A percentile compares a stretch with the other conserved stretches of the same genome.
These are phyloP conservation scores for Monotropa hypopitys DNA, from an alignment of 179 eudicot species.

Conservation along the genomic window DNA sequence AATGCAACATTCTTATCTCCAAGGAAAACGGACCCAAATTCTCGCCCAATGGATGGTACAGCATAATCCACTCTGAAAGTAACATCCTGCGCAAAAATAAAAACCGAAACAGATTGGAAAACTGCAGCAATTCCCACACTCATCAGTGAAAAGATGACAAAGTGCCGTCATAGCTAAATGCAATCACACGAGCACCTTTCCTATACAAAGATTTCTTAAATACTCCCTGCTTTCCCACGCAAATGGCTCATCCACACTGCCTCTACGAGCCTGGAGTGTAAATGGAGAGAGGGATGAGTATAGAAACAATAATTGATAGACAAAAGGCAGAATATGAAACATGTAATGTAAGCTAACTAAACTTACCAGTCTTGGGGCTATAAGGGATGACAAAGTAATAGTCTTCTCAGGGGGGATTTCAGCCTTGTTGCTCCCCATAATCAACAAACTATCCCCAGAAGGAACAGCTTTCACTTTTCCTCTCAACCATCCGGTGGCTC, in stretches of 20 bases:
- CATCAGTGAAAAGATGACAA: not conserved
- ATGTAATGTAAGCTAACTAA: not conserved
- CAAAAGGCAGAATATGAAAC: not conserved
- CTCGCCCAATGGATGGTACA: constrained; percentile 60
- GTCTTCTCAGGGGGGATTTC: constrained; percentile 82
- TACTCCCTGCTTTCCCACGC: constrained; percentile 97
- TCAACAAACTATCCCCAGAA: constrained; percentile 83
- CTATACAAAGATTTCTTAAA: constrained; percentile 81
- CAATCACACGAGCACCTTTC: constrained; percentile 45
- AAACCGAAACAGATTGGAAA: not conserved
- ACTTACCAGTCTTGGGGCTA: constrained; percentile 82
- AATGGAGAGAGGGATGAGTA: constrained; percentile 4
- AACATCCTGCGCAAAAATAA: constrained; percentile 44
- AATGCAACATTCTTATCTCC: constrained; percentile 55
- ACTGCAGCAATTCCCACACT: not conserved
- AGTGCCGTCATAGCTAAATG: not conserved
- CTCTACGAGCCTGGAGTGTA: constrained; percentile 67
- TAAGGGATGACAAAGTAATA: constrained; percentile 61
- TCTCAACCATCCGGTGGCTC: constrained; percentile 56
- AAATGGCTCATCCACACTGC: constrained; percentile 76
- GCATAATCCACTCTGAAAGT: constrained; percentile 65
- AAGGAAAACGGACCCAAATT: constrained; percentile 69
- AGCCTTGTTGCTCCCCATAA: constrained; percentile 54
- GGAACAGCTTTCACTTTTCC: constrained; percentile 91
- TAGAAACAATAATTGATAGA: not conserved